Conservation (phyloP, 306 rosid genomes). For the Castanea mollissima region DNA sequence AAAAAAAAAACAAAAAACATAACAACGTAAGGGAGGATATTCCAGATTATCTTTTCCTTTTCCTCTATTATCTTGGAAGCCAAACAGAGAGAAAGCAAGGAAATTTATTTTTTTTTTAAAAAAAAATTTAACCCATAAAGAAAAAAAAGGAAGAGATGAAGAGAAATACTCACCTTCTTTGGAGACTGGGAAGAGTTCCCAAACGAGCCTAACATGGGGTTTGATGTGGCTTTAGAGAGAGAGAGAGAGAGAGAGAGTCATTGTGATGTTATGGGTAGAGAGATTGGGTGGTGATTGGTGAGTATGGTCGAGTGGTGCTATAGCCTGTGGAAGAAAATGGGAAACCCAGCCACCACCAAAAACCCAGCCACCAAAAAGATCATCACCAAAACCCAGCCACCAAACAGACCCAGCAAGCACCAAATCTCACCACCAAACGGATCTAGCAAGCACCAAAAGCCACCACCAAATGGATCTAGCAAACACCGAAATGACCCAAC, state of each 20-base stretch:
- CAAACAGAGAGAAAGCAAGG: background rate
- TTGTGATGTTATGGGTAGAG: background rate
- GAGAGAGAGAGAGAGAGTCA: background rate
- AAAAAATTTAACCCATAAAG: background rate
- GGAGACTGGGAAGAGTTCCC: constrained; percentile 31
- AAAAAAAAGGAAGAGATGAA: background rate
- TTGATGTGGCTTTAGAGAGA: background rate
- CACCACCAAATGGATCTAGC: too few relatives aligned
- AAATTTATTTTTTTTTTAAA: background rate
- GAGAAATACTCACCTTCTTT: constrained; percentile 39
- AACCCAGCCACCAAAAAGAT: too few relatives aligned
- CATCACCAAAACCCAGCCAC: too few relatives aligned
- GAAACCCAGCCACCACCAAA: too few relatives aligned
- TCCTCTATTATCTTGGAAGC: background rate
- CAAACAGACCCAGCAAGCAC: too few relatives aligned
- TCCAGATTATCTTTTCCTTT: background rate
- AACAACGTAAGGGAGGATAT: background rate
- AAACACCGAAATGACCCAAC: too few relatives aligned
- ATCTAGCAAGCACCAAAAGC: too few relatives aligned
- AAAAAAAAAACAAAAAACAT: background rate
- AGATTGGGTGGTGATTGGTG: background rate
- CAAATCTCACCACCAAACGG: too few relatives aligned
- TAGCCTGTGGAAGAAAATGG: too few relatives aligned
- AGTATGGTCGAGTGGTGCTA: too few relatives aligned
- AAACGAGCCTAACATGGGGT: constrained; percentile 42